Evolutionary conservation across 345 rosid species (phyloP), one percentile per base, ranked within the genome.

Genomic region (Lepidium aucheri): DNA sequence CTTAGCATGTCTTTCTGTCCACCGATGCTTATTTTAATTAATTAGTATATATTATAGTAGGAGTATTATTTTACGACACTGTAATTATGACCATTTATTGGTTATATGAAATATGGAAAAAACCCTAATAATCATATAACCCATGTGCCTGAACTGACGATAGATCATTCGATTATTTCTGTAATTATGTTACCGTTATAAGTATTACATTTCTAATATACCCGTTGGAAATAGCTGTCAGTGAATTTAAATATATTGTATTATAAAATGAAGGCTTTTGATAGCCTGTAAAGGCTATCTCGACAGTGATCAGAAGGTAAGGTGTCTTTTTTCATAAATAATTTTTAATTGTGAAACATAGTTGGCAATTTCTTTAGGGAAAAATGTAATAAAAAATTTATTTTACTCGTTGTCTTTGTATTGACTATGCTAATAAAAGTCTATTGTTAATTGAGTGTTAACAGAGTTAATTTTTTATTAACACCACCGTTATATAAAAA

Each of bases 151-250:
- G 41, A 56, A 32, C 43, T 46, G 52, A 20, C 39, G 52, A 20
- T 45, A 45, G 1, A 45, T 53, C 26, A 62, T 35, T 61, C 32
- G n/a, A 33, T 45, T 34, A 8, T 35, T 33, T 45, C 18, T 46
- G 22, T 33, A 11, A 33, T n/a, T 15, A 60, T 57, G 53, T 65
- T 65, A 50, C 76, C 67, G 71, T 71, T 63, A 32, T 35, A n/a
- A n/a, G n/a, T n/a, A 26, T 26, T 26, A 45, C 57, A 53, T 54
- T 45, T 34, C 57, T 63, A 63, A 54, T 38, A 46, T 46, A 38
- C 59, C 39, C 53, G 70, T 72, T 73, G 66, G 76, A 73, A 73
- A 58, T 60, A 65, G 76, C 72, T 65, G 67, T 73, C 71, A 65
- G 60, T n/a, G 50, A 16, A 57, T 58, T 39, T 30, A 58, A 43